Conservation (phyloP, 345 rosid species). For the Brassica incana region DNA sequence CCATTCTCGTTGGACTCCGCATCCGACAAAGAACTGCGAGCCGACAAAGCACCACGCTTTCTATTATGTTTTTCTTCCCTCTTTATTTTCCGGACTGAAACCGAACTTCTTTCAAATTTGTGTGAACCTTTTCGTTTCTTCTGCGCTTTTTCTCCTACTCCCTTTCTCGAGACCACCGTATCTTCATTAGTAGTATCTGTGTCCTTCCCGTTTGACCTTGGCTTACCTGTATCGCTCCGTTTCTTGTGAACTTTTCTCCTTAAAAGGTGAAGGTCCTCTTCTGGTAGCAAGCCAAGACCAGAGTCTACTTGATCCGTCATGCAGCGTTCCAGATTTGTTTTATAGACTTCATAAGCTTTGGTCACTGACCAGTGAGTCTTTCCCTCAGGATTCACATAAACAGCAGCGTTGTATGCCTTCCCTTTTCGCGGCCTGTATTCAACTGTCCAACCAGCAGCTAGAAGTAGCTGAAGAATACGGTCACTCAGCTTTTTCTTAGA, state of each 20-base stretch:
- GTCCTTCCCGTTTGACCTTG: constrained; percentile 39
- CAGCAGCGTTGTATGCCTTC: constrained; percentile 68
- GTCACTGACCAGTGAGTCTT: constrained; percentile 97
- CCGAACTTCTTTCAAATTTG: constrained; percentile 8
- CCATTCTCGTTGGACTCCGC: constrained; percentile 48
- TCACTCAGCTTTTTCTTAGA: constrained; percentile 66
- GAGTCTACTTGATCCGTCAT: constrained; percentile 42
- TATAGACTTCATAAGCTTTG: constrained; percentile 70
- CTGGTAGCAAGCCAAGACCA: constrained; percentile 63
- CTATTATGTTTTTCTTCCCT: constrained; percentile 53
- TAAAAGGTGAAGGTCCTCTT: constrained; percentile 64
- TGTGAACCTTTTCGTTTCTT: constrained; percentile 35
- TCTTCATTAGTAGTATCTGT: constrained; percentile 32
- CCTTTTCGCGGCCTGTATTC: constrained; percentile 72
- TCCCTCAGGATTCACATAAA: constrained; percentile 90
- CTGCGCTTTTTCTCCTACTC: constrained; percentile 35
- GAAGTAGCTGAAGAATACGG: constrained; percentile 61
- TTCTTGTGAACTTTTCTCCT: constrained; percentile 45
- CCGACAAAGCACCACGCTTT: constrained; percentile 63
- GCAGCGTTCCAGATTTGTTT: constrained; percentile 48
- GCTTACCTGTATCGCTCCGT: constrained; percentile 56
- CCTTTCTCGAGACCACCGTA: constrained; percentile 33
- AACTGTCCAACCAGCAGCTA: constrained; percentile 86
- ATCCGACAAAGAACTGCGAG: constrained; percentile 59
- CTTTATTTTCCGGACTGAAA: constrained; percentile 45